Evolutionary conservation across 129 eudicot species (phyloP).

Genomic region (Flaveria brownii): DNA sequence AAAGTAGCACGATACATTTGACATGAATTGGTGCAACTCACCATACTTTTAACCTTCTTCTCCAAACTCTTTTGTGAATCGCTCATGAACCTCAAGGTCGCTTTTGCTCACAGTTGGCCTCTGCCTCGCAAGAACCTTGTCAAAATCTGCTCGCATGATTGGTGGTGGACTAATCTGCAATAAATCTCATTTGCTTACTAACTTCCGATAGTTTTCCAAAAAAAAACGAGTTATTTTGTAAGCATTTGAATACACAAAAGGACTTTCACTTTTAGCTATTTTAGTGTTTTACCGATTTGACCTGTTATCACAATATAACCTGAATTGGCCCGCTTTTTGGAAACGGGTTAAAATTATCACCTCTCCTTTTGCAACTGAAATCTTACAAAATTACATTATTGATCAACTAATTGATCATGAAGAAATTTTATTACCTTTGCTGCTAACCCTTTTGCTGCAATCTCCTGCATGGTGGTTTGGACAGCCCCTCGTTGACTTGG

Average conservation of each 20-base stretch:
- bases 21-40: constrained; percentile 29
- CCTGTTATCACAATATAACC: not conserved
- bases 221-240: not conserved
- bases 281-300: not conserved
- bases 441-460: constrained; percentile 86
- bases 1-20: constrained; percentile 28
- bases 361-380: not conserved
- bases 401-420: not conserved
- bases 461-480: constrained; percentile 92
- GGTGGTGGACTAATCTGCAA: constrained; percentile 94
- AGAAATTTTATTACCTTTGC: constrained; percentile 53
- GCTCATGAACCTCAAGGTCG: constrained; percentile 93
- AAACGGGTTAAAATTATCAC: not conserved
- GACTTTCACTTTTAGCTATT: not conserved
- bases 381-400: not conserved
- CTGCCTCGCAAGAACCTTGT: constrained; percentile 85
- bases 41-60: constrained; percentile 76
- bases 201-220: not conserved
- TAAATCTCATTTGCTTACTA: not conserved
- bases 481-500: constrained; percentile 93
- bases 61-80: constrained; percentile 94
- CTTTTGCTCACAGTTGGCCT: constrained; percentile 97
- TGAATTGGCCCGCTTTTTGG: not conserved
- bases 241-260: not conserved
- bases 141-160: constrained; percentile 75